These are phyloP conservation scores for Styphnolobium japonicum DNA, from an alignment of 306 rosid genomes.

Conservation along the genomic window DNA sequence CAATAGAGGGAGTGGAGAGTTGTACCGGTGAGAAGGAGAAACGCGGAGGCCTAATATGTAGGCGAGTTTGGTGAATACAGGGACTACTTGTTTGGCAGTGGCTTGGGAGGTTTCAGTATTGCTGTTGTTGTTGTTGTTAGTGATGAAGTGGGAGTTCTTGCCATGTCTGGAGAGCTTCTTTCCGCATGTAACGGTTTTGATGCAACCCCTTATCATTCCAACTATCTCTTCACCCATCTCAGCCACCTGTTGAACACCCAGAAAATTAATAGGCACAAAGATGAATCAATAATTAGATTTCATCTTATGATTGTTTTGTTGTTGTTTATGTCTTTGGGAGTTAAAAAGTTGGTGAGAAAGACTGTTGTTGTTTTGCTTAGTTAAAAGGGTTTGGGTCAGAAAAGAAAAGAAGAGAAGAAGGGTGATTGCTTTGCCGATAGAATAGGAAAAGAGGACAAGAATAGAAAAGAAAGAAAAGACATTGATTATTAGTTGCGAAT, in stretches of 20 bases:
- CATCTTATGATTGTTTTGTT: neutral
- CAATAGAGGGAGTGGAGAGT: too few species aligned
- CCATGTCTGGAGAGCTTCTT: conserved; percentile 47
- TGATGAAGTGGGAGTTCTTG: neutral
- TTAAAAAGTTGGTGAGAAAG: conserved; percentile 13
- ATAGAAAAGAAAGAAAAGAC: neutral
- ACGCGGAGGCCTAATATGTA: conserved; percentile 89
- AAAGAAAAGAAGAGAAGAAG: too few species aligned
- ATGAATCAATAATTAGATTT: neutral
- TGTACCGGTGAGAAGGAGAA: conserved; percentile 79
- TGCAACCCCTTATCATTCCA: conserved; percentile 89
- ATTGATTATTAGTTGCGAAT: neutral
- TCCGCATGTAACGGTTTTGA: conserved; percentile 94
- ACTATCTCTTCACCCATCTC: conserved; percentile 62
- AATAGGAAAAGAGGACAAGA: too few species aligned
- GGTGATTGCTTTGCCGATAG: too few species aligned
- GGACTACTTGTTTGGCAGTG: conserved; percentile 42
- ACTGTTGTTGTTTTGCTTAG: neutral
- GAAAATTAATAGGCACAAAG: neutral
- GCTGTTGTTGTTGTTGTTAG: neutral
- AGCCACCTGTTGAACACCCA: conserved; percentile 64
- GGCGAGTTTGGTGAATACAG: conserved; percentile 73
- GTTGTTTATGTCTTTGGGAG: neutral
- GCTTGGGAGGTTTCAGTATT: neutral
- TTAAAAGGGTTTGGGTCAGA: neutral